Conservation (phyloP, 768 basidiomycete genomes). For the Scleroderma bovista region DNA sequence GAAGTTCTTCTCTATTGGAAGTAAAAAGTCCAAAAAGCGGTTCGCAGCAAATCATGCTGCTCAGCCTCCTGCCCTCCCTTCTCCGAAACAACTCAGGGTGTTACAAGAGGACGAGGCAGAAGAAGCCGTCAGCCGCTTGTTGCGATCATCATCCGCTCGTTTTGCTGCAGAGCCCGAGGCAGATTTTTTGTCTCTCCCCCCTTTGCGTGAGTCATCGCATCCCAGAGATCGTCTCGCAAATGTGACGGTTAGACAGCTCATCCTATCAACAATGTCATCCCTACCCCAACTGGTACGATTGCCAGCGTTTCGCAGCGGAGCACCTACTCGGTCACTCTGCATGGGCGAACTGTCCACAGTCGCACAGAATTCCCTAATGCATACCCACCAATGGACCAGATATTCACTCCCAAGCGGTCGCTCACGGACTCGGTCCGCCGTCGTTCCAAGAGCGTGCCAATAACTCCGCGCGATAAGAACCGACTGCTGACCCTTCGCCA, state of each 20-base stretch:
- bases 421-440: constrained; percentile 23
- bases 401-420: constrained; percentile 22
- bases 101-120: constrained; percentile 40
- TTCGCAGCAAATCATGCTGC: constrained; percentile 20
- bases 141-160: constrained; percentile 70
- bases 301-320: constrained; percentile 49
- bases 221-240: neutral
- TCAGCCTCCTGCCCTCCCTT: constrained; percentile 22
- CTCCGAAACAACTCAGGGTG: constrained; percentile 11
- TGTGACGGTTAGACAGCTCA: constrained; percentile 41
- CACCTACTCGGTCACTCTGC: constrained; percentile 72
- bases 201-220: constrained; percentile 54
- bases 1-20: constrained; percentile 62
- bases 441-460: constrained; percentile 30
- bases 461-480: constrained; percentile 42
- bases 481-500: constrained; percentile 58
- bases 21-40: constrained; percentile 53
- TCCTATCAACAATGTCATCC: constrained; percentile 55
- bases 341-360: constrained; percentile 52
- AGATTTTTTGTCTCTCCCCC: constrained; percentile 55
- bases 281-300: constrained; percentile 48
- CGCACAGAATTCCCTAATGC: constrained; percentile 63
- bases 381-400: constrained; percentile 38
- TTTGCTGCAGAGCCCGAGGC: constrained; percentile 52
- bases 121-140: constrained; percentile 41